Evolutionary conservation across 2,329 filamentous ascomycete genomes (phyloP).

Genomic region (Exophiala lecanii-corni): DNA sequence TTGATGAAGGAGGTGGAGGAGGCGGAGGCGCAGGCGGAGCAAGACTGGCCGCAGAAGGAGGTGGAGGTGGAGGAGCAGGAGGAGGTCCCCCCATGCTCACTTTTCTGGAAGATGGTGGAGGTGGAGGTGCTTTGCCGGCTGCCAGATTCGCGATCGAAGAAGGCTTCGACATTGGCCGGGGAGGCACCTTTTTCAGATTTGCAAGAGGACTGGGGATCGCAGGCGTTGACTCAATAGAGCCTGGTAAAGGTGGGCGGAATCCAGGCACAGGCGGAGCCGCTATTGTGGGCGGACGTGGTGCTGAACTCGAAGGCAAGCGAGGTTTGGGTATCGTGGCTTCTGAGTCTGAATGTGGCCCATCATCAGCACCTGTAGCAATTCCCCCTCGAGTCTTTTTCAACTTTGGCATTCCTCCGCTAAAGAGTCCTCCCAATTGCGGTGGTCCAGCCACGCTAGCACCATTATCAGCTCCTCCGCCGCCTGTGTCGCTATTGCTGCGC

Average conservation of each 20-base stretch:
- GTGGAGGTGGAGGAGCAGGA: constrained; percentile 42
- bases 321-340: constrained; percentile 55
- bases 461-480: constrained; percentile 27
- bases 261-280: constrained; percentile 56
- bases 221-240: constrained; percentile 45
- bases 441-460: constrained; percentile 48
- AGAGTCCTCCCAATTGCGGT: constrained; percentile 80
- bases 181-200: constrained; percentile 56
- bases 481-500: constrained; percentile 75
- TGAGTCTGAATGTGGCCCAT: constrained; percentile 78
- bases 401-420: constrained; percentile 94
- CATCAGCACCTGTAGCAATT: constrained; percentile 69
- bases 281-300: constrained; percentile 40
- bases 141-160: constrained; percentile 56
- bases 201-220: constrained; percentile 51
- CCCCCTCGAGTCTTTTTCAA: constrained; percentile 83
- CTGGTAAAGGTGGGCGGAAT: constrained; percentile 42
- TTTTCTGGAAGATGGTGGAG: constrained; percentile 54
- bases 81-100: constrained; percentile 40
- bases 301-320: constrained; percentile 49
- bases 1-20: constrained; percentile 36
- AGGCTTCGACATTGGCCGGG: constrained; percentile 51
- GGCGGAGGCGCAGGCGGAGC: constrained; percentile 41
- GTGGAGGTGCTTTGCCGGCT: constrained; percentile 50
- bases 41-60: constrained; percentile 39